Evolutionary conservation across 2,329 filamentous ascomycete species (phyloP), one percentile per base, ranked within the genome.

Genomic region (Helotiales sp.): DNA sequence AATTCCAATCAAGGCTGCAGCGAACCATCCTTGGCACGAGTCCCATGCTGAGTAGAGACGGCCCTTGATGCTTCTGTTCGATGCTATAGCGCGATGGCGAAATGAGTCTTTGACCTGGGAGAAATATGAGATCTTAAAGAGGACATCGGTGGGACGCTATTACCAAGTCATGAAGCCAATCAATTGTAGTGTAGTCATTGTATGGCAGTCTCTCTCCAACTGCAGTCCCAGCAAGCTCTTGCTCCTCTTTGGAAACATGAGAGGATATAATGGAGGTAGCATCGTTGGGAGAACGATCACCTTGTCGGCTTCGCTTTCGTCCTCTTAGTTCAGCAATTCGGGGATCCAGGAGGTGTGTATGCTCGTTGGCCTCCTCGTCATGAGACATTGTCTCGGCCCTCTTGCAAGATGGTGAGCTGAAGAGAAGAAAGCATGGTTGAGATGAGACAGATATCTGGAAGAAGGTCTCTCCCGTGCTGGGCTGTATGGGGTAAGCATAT

Each of bases 121-220:
- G 33, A 58, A 29, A 33, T 30, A 30, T 59, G 47, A 54, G 30
- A 52, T 36, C 38, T 33, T 4, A n/a, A 33, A 22, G n/a, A 9
- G n/a, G 8, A 24, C 34, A 4, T 9, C 17, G 46, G n/a, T 15
- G 15, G 17, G 34, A 22, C 5, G 7, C 15, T 29, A 30, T 48
- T 57, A 81, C 79, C 55, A 86, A 69, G 63, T 84, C 81, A 67
- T 84, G 83, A 9, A 86, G 73, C 82, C 82, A 86, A 69, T 86
- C 82, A 57, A 85, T 85, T 1, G 82, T 84, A 7, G 79, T 81
- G 63, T 86, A 86, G 61, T 85, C 79, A 65, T 83, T 84, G 66
- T 86, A 86, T 0, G 81, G 79, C 19, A 85, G 68, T 52, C 81
- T 72, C 66, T 85, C 82, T 40, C 81, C 81, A 10, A 82, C 72